Percentiles rank a stretch among this genome's conserved stretches.
Evolutionary conservation across 163 green algal species (phyloP).

Genomic region (Scenedesmus sp.): DNA sequence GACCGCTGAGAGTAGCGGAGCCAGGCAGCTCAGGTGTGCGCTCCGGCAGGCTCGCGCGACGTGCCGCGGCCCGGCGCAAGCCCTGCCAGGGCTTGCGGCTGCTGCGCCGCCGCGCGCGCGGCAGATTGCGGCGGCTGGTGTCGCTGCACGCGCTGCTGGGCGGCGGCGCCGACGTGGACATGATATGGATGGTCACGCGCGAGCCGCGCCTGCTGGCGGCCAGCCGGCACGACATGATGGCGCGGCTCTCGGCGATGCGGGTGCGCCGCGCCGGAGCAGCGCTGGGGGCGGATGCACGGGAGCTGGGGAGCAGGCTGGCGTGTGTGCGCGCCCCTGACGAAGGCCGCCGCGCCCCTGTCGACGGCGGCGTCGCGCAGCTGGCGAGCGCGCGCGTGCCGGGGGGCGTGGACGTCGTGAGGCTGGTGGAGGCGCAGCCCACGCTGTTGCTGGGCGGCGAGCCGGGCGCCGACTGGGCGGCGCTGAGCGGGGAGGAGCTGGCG

Average conservation of each 20-base stretch:
- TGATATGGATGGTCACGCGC: constrained; percentile 60
- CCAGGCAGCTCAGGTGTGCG: too few species aligned
- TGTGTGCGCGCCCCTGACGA: not conserved
- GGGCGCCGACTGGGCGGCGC: constrained; percentile 3
- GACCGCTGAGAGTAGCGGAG: too few species aligned
- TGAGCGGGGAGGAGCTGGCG: constrained; percentile 15
- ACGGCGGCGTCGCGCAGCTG: not conserved
- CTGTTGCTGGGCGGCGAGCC: constrained; percentile 53
- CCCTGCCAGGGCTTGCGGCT: too few species aligned
- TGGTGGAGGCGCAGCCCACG: constrained; percentile 52
- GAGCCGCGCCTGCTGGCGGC: constrained; percentile 55
- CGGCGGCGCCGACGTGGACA: constrained; percentile 31
- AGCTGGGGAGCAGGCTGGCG: too few species aligned
- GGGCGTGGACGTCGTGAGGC: constrained; percentile 51
- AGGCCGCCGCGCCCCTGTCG: not conserved
- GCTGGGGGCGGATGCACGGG: too few species aligned
- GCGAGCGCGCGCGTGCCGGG: constrained; percentile 35
- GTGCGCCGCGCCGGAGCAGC: not conserved
- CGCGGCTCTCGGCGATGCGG: constrained; percentile 61
- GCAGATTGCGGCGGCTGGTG: constrained; percentile 54
- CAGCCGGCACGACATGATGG: constrained; percentile 45
- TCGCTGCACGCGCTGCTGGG: constrained; percentile 59
- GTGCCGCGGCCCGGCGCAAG: too few species aligned
- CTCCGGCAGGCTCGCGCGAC: too few species aligned
- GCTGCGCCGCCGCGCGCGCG: too few species aligned